Evolutionary conservation across 768 basidiomycete species (phyloP).

Genomic region (Porpolomopsis calyptriformis): DNA sequence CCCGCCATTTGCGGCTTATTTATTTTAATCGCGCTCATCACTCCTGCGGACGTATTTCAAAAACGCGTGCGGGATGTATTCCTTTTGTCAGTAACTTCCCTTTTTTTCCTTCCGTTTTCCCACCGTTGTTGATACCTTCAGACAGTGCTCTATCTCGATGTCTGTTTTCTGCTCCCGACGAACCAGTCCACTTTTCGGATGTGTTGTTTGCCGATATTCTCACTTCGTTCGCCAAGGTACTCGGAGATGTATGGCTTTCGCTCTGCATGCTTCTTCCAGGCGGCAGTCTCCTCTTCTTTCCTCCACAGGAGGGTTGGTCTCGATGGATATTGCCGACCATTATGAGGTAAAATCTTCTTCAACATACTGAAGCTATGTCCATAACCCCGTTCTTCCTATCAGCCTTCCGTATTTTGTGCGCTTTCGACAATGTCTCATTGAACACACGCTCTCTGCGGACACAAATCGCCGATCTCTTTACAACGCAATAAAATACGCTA

Average conservation of each 20-base stretch:
- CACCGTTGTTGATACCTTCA: constrained; percentile 4
- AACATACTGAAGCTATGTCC: background rate
- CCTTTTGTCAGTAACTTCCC: constrained; percentile 48
- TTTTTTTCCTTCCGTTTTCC: constrained; percentile 5
- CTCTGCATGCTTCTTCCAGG: constrained; percentile 79
- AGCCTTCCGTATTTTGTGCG: constrained; percentile 87
- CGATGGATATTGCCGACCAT: constrained; percentile 73
- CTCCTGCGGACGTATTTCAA: constrained; percentile 57
- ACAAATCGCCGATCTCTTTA: constrained; percentile 62
- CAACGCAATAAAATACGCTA: constrained; percentile 94
- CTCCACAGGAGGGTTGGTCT: constrained; percentile 49
- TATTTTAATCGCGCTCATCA: constrained; percentile 45
- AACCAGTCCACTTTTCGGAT: constrained; percentile 77
- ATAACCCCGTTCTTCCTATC: constrained; percentile 10
- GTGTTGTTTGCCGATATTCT: constrained; percentile 91
- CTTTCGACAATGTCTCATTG: constrained; percentile 87
- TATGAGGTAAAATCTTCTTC: constrained; percentile 57
- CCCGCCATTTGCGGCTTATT: constrained; percentile 58
- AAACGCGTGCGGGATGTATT: constrained; percentile 70
- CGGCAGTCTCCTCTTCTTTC: constrained; percentile 58
- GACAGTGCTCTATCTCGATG: constrained; percentile 66
- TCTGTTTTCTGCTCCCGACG: constrained; percentile 47
- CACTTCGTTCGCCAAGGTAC: constrained; percentile 93
- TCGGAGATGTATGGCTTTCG: constrained; percentile 90
- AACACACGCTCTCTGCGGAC: constrained; percentile 57